phyloP scores from a whole-genome alignment of 139 green algal genomes.

The Edaphochlamys debaryana region DNA sequence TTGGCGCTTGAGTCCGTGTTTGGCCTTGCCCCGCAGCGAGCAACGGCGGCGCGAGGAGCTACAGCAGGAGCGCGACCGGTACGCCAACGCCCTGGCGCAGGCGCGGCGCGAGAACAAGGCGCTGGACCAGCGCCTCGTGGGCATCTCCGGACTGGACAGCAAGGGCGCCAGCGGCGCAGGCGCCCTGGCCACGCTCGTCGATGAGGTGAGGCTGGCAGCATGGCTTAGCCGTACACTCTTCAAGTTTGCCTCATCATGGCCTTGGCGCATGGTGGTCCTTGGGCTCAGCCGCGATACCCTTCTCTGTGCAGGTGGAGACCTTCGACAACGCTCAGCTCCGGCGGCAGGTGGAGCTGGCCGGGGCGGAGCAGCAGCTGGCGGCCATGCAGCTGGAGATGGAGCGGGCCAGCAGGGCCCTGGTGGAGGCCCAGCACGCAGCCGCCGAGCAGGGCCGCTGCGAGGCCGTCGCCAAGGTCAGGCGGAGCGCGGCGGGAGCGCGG shows the following conservation, averaged over 20 bases:
- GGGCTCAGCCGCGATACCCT: no score
- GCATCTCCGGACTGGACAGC: constrained; percentile 14
- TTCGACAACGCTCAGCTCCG: neutral
- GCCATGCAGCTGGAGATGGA: neutral
- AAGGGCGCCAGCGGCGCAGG: constrained; percentile 2
- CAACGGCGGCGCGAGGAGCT: constrained; percentile 3
- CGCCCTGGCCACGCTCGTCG: neutral
- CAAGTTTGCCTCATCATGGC: no score
- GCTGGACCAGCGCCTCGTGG: constrained; percentile 34
- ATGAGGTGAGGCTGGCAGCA: neutral
- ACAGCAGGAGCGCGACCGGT: constrained; percentile 20
- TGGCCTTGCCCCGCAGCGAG: neutral
- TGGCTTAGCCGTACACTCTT: no score
- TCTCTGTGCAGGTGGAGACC: constrained; percentile 13
- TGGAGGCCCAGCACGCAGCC: neutral
- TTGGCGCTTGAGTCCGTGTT: no score
- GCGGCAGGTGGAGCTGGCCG: neutral
- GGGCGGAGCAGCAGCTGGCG: neutral
- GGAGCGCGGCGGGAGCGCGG: no score
- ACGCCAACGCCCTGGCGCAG: neutral
- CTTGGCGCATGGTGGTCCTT: no score
- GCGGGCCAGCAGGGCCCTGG: neutral
- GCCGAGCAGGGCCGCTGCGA: neutral
- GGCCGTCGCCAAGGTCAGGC: neutral
- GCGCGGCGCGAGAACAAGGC: neutral